These are phyloP conservation scores for Elsinoe arachidis DNA, from an alignment of 2,329 filamentous ascomycete genomes.

Conservation along the genomic window DNA sequence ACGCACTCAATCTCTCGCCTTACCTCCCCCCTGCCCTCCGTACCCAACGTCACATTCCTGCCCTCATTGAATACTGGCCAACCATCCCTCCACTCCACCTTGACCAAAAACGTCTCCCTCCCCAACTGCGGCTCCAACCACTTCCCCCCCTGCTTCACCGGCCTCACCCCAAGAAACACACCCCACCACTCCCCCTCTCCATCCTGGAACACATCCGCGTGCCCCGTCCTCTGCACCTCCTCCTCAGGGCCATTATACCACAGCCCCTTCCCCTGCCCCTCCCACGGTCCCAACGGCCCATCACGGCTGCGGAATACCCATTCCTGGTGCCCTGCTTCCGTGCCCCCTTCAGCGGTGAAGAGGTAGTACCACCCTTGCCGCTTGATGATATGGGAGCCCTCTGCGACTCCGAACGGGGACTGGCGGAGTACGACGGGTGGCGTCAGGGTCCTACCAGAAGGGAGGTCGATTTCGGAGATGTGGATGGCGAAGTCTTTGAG, in stretches of 20 bases:
- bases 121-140: constrained; percentile 38
- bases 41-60: constrained; percentile 32
- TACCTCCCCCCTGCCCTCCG: constrained; percentile 23
- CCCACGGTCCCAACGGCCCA: constrained; percentile 53
- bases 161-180: constrained; percentile 40
- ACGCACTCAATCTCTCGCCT: neutral
- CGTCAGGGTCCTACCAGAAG: constrained; percentile 34
- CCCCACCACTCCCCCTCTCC: constrained; percentile 40
- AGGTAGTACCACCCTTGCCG: constrained; percentile 53
- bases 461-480: constrained; percentile 37
- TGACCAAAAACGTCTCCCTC: constrained; percentile 44
- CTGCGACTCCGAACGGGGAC: constrained; percentile 37
- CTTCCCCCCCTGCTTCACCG: constrained; percentile 21
- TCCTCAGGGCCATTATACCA: constrained; percentile 43
- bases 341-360: constrained; percentile 45
- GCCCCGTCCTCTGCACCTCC: constrained; percentile 44
- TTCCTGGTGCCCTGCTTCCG: constrained; percentile 52
- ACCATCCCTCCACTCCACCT: constrained; percentile 42
- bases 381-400: constrained; percentile 52
- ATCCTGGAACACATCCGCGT: constrained; percentile 43
- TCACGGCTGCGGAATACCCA: constrained; percentile 49
- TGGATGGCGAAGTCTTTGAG: constrained; percentile 47
- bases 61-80: constrained; percentile 46
- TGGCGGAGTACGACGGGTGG: constrained; percentile 29
- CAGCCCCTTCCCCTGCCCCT: constrained; percentile 50